A percentile compares a stretch with the other conserved stretches of the same genome.
Evolutionary conservation across 768 basidiomycete species (phyloP).

Genomic region (Mrakia blollopis): DNA sequence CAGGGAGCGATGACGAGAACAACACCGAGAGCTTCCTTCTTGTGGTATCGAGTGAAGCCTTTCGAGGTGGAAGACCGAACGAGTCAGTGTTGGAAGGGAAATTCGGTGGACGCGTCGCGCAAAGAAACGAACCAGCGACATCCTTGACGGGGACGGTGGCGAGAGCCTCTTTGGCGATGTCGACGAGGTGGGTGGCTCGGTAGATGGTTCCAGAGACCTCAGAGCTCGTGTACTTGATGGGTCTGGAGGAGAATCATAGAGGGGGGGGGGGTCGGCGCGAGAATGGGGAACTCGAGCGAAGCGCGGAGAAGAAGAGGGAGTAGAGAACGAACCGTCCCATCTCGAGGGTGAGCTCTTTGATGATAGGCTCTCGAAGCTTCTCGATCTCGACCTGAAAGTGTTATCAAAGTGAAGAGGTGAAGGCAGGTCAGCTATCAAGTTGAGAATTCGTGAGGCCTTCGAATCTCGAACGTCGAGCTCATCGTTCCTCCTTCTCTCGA

Average conservation of each 20-base stretch:
- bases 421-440: neutral
- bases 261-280: neutral
- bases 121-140: slow-evolving; percentile 12
- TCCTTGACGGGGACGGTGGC: slow-evolving; percentile 72
- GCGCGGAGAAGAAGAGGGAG: too few species aligned
- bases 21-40: slow-evolving; percentile 77
- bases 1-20: slow-evolving; percentile 84
- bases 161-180: slow-evolving; percentile 70
- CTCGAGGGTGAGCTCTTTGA: slow-evolving; percentile 71
- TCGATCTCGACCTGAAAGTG: slow-evolving; percentile 54
- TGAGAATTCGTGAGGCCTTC: neutral
- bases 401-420: too few species aligned
- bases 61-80: neutral
- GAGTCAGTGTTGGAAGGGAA: neutral
- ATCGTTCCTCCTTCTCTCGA: neutral
- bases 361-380: slow-evolving; percentile 57
- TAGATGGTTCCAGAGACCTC: slow-evolving; percentile 78
- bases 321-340: slow-evolving; percentile 72
- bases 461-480: neutral
- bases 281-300: neutral
- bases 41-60: slow-evolving; percentile 77
- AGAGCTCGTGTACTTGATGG: slow-evolving; percentile 67
- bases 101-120: neutral
- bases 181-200: slow-evolving; percentile 76
- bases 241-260: slow-evolving; percentile 49